Base-by-base conservation (phyloP, 441 rosid genomes). In the Daphne laureola region DNA sequence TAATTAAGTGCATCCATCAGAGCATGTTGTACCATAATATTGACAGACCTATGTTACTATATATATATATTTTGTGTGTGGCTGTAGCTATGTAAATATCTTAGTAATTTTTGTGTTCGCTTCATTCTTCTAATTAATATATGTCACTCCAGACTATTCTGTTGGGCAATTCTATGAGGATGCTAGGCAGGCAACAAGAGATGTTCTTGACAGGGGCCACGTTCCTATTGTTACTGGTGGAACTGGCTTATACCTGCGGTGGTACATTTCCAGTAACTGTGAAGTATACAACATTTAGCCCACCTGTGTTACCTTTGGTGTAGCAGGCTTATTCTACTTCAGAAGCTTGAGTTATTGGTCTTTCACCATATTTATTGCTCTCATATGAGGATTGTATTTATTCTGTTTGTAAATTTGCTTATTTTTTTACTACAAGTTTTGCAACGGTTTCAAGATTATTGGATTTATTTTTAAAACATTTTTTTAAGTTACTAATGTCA, bases 201-300 rank as follows among this genome's bases (percentile, higher is more conserved):
- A 86, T 65, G 66, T 91, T 62, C 76, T 87, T 41, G 55, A 64
- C 12, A 53, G 68, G 44, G 86, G 84, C 12, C 82, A 59, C 49
- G 83, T 87, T 70, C 95, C 98, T 17, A 82, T 91, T 25, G 89
- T 91, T 48, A 77, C 84, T 0, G 96, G 98, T 53, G 96, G 98
- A n/a, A 87, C 98, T 54, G 98, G 98, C 46, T 66, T 87, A 72
- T 91, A 87, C 67, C 74, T 91, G 65, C 73, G 95, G 67, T 91
- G 98, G 96, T 91, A 83, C 62, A n/a, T 53, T 55, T 43, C 61
- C 40, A 27, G 6, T 3, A 26, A 26, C 6, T 26, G 31, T 26
- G 3, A 26, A 26, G 31, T 6, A 26, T 26, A 26, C 31, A 4
- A 0, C 31, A 26, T 26, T 26, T 26, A 6, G 31, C 38, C 38